Conservation (phyloP, 139 green algal genomes). For the Chlamydomonas urium region DNA sequence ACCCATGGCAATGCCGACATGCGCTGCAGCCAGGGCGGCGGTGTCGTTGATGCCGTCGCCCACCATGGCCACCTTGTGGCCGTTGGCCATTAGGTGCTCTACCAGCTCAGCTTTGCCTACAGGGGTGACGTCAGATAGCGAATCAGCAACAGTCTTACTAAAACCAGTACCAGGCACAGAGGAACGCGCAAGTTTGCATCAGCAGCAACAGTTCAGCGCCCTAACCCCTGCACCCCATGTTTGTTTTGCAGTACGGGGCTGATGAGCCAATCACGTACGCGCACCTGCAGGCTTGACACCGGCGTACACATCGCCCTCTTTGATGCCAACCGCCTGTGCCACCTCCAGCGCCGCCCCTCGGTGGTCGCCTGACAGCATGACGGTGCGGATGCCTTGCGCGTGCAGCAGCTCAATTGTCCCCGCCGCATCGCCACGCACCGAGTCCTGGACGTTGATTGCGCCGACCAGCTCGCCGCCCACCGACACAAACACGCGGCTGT, state of each 20-base stretch:
- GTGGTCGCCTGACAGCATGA: constrained; percentile 77
- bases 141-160: too few relatives aligned
- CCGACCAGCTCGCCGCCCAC: constrained; percentile 14
- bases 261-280: too few relatives aligned
- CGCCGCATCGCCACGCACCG: constrained; percentile 49
- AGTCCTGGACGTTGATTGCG: constrained; percentile 25
- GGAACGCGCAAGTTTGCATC: too few relatives aligned
- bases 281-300: constrained; percentile 57
- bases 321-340: constrained; percentile 64
- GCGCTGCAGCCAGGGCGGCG: constrained; percentile 71
- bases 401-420: constrained; percentile 38
- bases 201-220: too few relatives aligned
- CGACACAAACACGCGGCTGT: constrained; percentile 66
- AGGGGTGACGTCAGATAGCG: too few relatives aligned
- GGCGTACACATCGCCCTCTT: constrained; percentile 43
- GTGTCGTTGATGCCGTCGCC: constrained; percentile 91
- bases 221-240: too few relatives aligned
- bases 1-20: constrained; percentile 88
- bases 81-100: constrained; percentile 47
- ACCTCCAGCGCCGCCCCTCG: constrained; percentile 48
- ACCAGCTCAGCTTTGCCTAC: constrained; percentile 68
- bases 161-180: too few relatives aligned
- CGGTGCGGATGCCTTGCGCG: constrained; percentile 38
- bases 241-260: too few relatives aligned
- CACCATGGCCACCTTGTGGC: constrained; percentile 76